Evolutionary conservation across 2,329 filamentous ascomycete species (phyloP).

Genomic region (Aspergillus sp.): DNA sequence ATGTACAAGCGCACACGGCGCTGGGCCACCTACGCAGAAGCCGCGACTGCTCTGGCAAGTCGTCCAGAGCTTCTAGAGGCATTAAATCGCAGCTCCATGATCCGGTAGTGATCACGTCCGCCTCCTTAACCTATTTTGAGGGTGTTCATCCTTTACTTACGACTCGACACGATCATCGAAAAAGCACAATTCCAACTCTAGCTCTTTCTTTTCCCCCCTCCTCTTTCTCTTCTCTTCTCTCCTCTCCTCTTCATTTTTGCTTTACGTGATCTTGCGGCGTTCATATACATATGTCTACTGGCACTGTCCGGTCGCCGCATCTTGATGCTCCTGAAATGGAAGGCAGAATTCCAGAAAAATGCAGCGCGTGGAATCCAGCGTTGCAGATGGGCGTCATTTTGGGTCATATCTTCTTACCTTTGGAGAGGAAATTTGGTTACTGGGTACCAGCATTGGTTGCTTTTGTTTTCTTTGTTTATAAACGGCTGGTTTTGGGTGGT

Average conservation of each 20-base stretch:
- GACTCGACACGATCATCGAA: constrained; percentile 16
- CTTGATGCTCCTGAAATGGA: background rate
- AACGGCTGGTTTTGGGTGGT: background rate
- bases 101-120: constrained; percentile 30
- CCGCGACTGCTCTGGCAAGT: constrained; percentile 64
- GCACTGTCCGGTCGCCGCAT: too few species aligned
- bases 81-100: constrained; percentile 68
- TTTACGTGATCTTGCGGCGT: background rate
- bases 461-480: background rate
- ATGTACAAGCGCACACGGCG: constrained; percentile 79
- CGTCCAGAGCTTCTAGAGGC: constrained; percentile 86
- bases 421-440: background rate
- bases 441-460: background rate
- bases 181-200: constrained; percentile 3
- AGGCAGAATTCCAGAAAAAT: background rate
- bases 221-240: background rate
- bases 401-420: background rate
- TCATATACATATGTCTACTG: background rate
- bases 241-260: constrained; percentile 2
- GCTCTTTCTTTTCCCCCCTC: background rate
- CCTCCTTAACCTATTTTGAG: background rate
- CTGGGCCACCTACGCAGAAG: constrained; percentile 82
- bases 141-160: constrained; percentile 9
- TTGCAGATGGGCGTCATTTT: background rate
- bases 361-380: background rate